Evolutionary conservation across 2,329 filamentous ascomycete genomes (phyloP), one percentile per base, ranked within the genome.

Genomic region (Fusarium armeniacum): DNA sequence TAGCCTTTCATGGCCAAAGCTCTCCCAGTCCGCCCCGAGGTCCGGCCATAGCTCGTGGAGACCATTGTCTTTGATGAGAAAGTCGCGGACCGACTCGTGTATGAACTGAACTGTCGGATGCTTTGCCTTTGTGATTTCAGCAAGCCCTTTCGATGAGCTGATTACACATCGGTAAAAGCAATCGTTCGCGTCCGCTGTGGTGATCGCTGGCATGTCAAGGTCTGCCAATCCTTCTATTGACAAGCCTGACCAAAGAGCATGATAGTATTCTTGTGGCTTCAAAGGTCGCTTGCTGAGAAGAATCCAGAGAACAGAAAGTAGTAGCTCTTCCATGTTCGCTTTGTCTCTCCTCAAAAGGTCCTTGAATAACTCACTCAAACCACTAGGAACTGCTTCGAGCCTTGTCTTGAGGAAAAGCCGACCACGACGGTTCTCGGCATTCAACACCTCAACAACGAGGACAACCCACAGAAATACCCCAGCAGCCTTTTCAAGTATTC

Each of bases 1-100:
- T 0, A 74, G 8, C 18, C 4, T 56, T 0, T 70, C 41, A 1
- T 74, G 65, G 1, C 67, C 60, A 0, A n/a, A 1, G 1, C 41
- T 40, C 15, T 51, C 32, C 43, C 62, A 70, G 0, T 71, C 41
- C 0, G 5, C 12, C 2, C 43, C 50, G 1, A 73, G 30, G 0
- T 63, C 62, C 2, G 72, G 54, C 71, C 72, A 76, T 0, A 74
- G 35, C 9, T 59, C 54, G 0, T 49, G 11, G 0, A 82, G 62
- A 0, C 81, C 80, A 0, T 71, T 61, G 2, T 80, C 78, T 10
- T 78, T 78, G 4, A 84, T 24, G 0, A 87, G 75, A 46, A 83
- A 86, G 12, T 86, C 84, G 1, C 79, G 72, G 0, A 86, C 83
- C 0, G 84, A 85, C 65, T 86, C 83, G 40, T 87, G 84, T 7